Evolutionary conservation across 805 yeast genomes (phyloP), one percentile per base, ranked within the genome.

Genomic region (Candida alai): DNA sequence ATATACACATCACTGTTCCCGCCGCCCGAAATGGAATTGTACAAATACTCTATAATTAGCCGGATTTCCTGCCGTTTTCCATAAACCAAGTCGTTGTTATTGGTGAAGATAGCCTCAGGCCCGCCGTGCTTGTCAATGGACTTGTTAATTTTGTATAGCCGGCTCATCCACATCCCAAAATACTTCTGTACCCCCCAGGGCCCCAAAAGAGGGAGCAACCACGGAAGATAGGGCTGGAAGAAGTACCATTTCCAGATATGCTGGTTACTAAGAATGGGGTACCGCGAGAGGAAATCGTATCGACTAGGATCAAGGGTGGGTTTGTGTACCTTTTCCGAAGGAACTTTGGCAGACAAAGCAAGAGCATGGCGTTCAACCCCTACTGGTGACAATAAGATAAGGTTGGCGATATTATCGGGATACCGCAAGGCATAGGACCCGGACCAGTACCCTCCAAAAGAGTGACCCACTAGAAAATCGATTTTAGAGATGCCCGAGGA

Each of bases 401-500:
- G 56, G 39, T 73, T 71, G 11, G 68, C 57, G 5, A 85, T 65
- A 4, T 65, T 51, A 0, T 71, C 51, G 0, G 88, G 86, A 46
- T 80, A 69, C 40, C 64, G 73, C 27, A 77, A 49, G 2, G 84
- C 68, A 52, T 81, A 84, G 5, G 79, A 73, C 31, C 74, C 73
- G 0, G 85, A 73, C 60, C 86, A 61, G 46, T 82, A 80, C 0
- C 87, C 93, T 20, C 95, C 95, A 43, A 76, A 77, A 0, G 94
- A 84, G 54, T 85, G 95, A 1, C 87, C 90, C 14, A 84, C 59
- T 10, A 85, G 50, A 47, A 74, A 81, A 43, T 66, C 70, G 24
- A 85, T 70, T 41, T 73, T 68, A 2, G 65, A 69, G 8, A 84
- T 52, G 0, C 66, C 64, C 14, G 71, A 60, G 6, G 47, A 57